Percentiles rank a stretch among this genome's conserved stretches.
phyloP scores from a whole-genome alignment of 169 alveolate genomes.

The Cryptosporidium muris region DNA sequence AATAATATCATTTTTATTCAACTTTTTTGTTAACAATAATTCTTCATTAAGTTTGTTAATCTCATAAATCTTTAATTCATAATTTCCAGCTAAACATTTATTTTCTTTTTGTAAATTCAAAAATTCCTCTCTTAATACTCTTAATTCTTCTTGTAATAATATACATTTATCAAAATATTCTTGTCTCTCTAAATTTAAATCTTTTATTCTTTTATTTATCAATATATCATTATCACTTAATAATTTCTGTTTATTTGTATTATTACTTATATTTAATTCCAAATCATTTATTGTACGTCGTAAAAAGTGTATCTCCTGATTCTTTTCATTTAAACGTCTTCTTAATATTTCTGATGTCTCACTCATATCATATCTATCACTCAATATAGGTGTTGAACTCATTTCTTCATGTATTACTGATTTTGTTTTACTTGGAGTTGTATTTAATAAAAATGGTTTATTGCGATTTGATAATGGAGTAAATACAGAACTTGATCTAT shows the following conservation, averaged over 20 bases:
- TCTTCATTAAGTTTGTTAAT: conserved; percentile 52
- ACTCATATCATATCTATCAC: not conserved
- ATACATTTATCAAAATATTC: conserved; percentile 12
- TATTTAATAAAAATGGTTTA: conserved; percentile 14
- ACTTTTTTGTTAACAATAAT: conserved; percentile 5
- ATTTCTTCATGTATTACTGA: not conserved
- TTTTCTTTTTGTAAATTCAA: conserved; percentile 28
- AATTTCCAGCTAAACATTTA: conserved; percentile 27
- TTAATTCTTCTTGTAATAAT: conserved; percentile 11
- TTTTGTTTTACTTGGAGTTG: conserved; percentile 9
- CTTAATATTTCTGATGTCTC: conserved; percentile 21
- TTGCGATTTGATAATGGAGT: conserved; percentile 27
- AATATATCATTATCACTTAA: conserved; percentile 29
- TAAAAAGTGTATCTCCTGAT: conserved; percentile 55
- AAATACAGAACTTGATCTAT: conserved; percentile 6
- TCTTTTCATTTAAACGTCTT: conserved; percentile 52
- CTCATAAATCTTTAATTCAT: conserved; percentile 43
- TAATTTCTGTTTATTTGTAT: conserved; percentile 22
- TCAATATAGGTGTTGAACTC: not conserved
- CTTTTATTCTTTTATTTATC: conserved; percentile 26
- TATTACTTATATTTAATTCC: conserved; percentile 24
- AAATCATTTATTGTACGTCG: conserved; percentile 44
- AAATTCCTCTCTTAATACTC: conserved; percentile 21
- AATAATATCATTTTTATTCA: conserved; percentile 29
- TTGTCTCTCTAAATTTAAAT: conserved; percentile 7